A percentile compares a stretch with the other conserved stretches of the same genome.
Evolutionary conservation across 306 rosid species (phyloP).

Genomic region (Corylus heterophylla): DNA sequence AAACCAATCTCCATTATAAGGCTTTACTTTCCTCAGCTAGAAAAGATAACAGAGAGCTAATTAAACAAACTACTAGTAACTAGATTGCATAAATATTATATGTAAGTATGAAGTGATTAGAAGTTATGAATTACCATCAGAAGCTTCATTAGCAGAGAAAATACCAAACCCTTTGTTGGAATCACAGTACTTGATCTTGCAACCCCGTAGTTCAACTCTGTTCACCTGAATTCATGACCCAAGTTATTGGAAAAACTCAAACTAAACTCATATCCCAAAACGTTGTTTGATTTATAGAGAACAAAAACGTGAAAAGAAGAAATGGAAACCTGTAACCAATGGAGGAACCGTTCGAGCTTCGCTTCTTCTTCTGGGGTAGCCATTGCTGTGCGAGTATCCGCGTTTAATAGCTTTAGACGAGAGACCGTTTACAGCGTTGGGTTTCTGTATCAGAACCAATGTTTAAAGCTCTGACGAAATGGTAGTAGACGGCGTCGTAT

Average conservation of each 20-base stretch:
- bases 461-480: neutral
- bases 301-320: neutral
- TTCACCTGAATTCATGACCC: constrained; percentile 60
- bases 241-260: constrained; percentile 3
- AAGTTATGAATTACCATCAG: constrained; percentile 61
- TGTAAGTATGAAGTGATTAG: neutral
- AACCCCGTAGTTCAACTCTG: constrained; percentile 70
- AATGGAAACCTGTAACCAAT: constrained; percentile 70
- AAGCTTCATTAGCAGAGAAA: constrained; percentile 52
- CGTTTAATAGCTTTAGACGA: neutral
- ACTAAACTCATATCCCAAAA: neutral
- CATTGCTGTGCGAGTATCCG: constrained; percentile 37
- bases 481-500: no score
- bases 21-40: constrained; percentile 1
- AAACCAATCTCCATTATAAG: constrained; percentile 7
- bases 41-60: neutral
- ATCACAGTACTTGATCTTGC: constrained; percentile 70
- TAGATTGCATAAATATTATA: neutral
- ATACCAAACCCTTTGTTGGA: constrained; percentile 86
- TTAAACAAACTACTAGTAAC: neutral
- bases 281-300: neutral
- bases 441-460: neutral
- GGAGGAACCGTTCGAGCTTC: constrained; percentile 67
- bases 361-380: constrained; percentile 51
- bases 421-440: neutral